phyloP scores from a whole-genome alignment of 345 rosid species.

The thale cress (Arabidopsis thaliana) region TAIR10.1 NC_003076.8:23881501-23882000 shows the following conservation, averaged over 20 bases:
- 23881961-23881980: conserved; percentile 12
- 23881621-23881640: conserved; percentile 5
- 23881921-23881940: conserved; percentile 31
- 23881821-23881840: neutral
- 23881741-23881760: neutral
- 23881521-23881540: conserved; percentile 40
- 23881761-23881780: neutral
- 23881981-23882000: neutral
- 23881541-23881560: conserved; percentile 30
- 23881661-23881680: neutral
- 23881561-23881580: conserved; percentile 39
- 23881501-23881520: conserved; percentile 43
- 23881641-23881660: neutral
- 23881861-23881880: neutral
- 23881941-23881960: conserved; percentile 23
- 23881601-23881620: conserved; percentile 32
- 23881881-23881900: conserved; percentile 26
- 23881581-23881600: conserved; percentile 34
- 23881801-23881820: neutral
- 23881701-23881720: conserved; percentile 3
- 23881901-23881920: conserved; percentile 31
- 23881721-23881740: neutral
- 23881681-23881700: neutral
- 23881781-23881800: neutral
- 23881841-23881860: neutral